Conservation (phyloP, 2,329 filamentous ascomycete genomes). For the Cladobotryum mycophilum region DNA sequence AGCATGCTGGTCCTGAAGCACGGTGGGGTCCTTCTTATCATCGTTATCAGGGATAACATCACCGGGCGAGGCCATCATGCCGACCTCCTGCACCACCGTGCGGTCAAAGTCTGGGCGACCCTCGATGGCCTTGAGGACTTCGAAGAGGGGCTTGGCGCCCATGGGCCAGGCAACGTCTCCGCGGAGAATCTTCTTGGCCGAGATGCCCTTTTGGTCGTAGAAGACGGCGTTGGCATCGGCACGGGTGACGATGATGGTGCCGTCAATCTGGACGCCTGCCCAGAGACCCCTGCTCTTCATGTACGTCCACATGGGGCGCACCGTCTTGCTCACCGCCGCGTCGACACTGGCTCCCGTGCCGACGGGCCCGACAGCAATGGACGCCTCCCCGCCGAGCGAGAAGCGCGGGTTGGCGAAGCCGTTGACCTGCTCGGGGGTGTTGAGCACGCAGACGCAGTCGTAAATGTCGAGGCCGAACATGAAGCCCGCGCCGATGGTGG, state of each 20-base stretch:
- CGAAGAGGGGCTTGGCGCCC: conserved; percentile 31
- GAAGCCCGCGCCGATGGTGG: conserved; percentile 65
- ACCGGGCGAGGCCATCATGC: conserved; percentile 21
- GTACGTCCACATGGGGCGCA: conserved; percentile 69
- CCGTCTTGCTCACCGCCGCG: conserved; percentile 24
- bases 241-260: conserved; percentile 69
- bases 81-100: conserved; percentile 22
- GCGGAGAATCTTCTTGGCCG: conserved; percentile 29
- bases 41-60: conserved; percentile 20
- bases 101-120: conserved; percentile 23
- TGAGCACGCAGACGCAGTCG: conserved; percentile 71
- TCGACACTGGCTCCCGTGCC: conserved; percentile 57
- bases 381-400: conserved; percentile 65
- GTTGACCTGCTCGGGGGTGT: conserved; percentile 58
- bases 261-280: conserved; percentile 73
- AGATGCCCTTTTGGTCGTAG: conserved; percentile 53
- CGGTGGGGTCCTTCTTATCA: no score
- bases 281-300: conserved; percentile 77
- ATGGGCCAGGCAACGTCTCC: conserved; percentile 36
- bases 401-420: conserved; percentile 62
- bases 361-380: conserved; percentile 52
- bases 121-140: conserved; percentile 34
- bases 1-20: no score
- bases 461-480: conserved; percentile 69
- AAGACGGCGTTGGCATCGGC: conserved; percentile 74